A percentile compares a stretch with the other conserved stretches of the same genome.
phyloP scores from a whole-genome alignment of 2,329 filamentous ascomycete species.

The Colletotrichum cereale region DNA sequence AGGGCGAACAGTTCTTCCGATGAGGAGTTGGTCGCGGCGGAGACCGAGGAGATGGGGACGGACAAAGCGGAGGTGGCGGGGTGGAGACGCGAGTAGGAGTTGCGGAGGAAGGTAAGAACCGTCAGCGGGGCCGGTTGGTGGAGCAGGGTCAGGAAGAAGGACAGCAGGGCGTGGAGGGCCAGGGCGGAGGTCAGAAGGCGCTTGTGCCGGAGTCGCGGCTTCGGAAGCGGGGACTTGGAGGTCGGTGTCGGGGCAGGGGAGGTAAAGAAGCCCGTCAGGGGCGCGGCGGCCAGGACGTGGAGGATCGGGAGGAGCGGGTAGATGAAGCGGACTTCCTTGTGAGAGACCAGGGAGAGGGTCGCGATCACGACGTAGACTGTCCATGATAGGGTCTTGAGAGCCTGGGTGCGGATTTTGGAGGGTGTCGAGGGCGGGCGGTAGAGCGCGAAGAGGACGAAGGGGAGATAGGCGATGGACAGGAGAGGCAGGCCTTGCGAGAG shows the following conservation, averaged over 20 bases:
- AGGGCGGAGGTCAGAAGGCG: conserved; percentile 70
- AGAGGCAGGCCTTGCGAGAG: conserved; percentile 89
- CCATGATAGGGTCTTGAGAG: conserved; percentile 62
- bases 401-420: conserved; percentile 50
- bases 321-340: conserved; percentile 98
- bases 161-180: conserved; percentile 76
- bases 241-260: conserved; percentile 49
- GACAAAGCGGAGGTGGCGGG: conserved; percentile 47
- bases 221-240: conserved; percentile 44
- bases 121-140: conserved; percentile 86
- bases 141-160: conserved; percentile 78
- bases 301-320: conserved; percentile 92
- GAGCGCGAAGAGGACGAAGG: conserved; percentile 78
- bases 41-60: conserved; percentile 47
- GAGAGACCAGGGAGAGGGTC: conserved; percentile 82
- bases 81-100: conserved; percentile 74
- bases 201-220: conserved; percentile 61
- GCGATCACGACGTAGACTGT: conserved; percentile 71
- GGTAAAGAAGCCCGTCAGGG: conserved; percentile 74
- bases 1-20: conserved; percentile 71
- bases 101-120: conserved; percentile 81
- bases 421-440: conserved; percentile 59
- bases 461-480: conserved; percentile 84
- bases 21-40: conserved; percentile 46
- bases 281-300: conserved; percentile 81